These are phyloP conservation scores for Leucaena leucocephala DNA, from an alignment of 306 rosid genomes.

Conservation along the genomic window DNA sequence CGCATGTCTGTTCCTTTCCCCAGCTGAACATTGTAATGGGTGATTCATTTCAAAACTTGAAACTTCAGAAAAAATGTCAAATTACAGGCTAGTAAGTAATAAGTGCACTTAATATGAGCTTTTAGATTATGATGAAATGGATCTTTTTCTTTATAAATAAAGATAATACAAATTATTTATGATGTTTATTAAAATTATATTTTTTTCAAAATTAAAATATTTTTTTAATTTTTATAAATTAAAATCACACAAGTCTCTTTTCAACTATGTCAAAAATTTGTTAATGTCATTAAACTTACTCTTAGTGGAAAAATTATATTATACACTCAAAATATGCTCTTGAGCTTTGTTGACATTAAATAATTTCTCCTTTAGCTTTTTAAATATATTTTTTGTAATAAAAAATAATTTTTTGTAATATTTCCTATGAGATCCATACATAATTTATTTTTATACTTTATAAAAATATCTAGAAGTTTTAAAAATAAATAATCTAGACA, in stretches of 20 bases:
- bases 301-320: neutral
- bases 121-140: neutral
- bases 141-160: neutral
- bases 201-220: neutral
- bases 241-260: neutral
- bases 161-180: neutral
- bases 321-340: neutral
- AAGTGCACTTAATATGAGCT: neutral
- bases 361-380: neutral
- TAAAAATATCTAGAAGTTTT: too few species aligned
- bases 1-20: too few species aligned
- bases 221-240: neutral
- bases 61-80: too few species aligned
- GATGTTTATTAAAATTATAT: neutral
- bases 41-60: too few species aligned
- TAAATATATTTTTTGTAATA: too few species aligned
- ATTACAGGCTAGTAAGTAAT: neutral
- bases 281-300: neutral
- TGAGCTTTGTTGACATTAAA: neutral
- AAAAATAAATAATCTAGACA: too few species aligned
- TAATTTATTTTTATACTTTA: neutral
- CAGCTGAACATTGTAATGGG: too few species aligned
- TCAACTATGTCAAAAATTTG: neutral
- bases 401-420: neutral
- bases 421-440: neutral